phyloP scores from a whole-genome alignment of 257 asterid species.

The Fraxinus anomala region DNA sequence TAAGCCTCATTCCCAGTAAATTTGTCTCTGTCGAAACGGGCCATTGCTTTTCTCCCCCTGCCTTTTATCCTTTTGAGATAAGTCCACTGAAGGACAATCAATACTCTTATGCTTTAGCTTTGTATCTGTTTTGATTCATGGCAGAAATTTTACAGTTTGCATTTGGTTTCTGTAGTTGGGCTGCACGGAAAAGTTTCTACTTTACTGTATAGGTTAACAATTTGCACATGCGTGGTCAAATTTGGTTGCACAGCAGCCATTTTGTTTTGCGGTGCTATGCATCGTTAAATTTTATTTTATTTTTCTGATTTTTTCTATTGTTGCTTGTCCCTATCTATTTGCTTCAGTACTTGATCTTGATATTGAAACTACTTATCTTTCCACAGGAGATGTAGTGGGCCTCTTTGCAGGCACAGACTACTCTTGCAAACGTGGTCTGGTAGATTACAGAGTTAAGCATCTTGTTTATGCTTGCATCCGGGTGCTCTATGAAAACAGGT shows the following conservation, averaged over 20 bases:
- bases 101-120: neutral
- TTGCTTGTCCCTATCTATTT: neutral
- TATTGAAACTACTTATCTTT: constrained; percentile 30
- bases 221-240: neutral
- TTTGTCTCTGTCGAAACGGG: neutral
- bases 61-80: constrained; percentile 2
- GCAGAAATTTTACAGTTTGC: neutral
- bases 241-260: constrained; percentile 19
- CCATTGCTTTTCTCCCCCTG: neutral
- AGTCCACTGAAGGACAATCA: neutral
- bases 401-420: constrained; percentile 67
- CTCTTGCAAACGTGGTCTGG: constrained; percentile 56
- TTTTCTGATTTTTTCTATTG: constrained; percentile 11
- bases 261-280: constrained; percentile 10
- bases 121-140: neutral
- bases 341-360: constrained; percentile 20
- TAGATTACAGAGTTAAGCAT: constrained; percentile 76
- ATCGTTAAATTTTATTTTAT: constrained; percentile 4
- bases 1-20: neutral
- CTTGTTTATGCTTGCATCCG: constrained; percentile 65
- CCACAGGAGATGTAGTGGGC: constrained; percentile 58
- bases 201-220: neutral
- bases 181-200: neutral
- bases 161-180: constrained; percentile 1
- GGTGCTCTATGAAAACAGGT: constrained; percentile 85